A percentile compares a stretch with the other conserved stretches of the same genome.
Conservation (phyloP, 345 rosid species). For the Salix exigua region DNA sequence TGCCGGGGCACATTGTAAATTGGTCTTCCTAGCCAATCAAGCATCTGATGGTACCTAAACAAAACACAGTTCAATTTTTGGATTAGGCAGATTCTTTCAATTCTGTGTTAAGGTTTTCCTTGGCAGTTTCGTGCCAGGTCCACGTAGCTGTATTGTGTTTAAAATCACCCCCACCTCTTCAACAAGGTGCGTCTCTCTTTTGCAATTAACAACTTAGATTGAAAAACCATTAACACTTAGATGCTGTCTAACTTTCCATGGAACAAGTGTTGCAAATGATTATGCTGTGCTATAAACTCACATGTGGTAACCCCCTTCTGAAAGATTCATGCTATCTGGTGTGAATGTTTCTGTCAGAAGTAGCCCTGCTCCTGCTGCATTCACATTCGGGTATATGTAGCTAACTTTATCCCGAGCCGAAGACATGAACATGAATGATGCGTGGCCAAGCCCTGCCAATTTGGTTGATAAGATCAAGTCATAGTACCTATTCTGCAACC, state of each 20-base stretch:
- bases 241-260: too few species aligned
- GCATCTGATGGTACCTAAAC: conserved; percentile 81
- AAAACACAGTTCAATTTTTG: not conserved
- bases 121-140: too few species aligned
- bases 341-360: conserved; percentile 73
- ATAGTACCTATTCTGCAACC: conserved; percentile 77
- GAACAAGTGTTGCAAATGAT: not conserved
- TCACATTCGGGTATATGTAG: conserved; percentile 85
- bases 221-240: too few species aligned
- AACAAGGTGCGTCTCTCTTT: too few species aligned
- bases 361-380: conserved; percentile 91
- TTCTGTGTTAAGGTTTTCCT: too few species aligned
- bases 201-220: too few species aligned
- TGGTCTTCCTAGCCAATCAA: conserved; percentile 80
- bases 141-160: too few species aligned
- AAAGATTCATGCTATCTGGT: conserved; percentile 57
- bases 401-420: conserved; percentile 82
- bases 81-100: too few species aligned
- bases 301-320: conserved; percentile 77
- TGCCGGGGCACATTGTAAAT: conserved; percentile 74
- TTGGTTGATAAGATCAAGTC: conserved; percentile 90
- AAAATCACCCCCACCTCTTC: too few species aligned
- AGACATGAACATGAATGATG: conserved; percentile 79
- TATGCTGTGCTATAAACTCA: conserved; percentile 28
- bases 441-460: conserved; percentile 89